These are phyloP conservation scores for Davidsoniella eucalypti DNA, from an alignment of 2,329 filamentous ascomycete genomes.

Conservation along the genomic window DNA sequence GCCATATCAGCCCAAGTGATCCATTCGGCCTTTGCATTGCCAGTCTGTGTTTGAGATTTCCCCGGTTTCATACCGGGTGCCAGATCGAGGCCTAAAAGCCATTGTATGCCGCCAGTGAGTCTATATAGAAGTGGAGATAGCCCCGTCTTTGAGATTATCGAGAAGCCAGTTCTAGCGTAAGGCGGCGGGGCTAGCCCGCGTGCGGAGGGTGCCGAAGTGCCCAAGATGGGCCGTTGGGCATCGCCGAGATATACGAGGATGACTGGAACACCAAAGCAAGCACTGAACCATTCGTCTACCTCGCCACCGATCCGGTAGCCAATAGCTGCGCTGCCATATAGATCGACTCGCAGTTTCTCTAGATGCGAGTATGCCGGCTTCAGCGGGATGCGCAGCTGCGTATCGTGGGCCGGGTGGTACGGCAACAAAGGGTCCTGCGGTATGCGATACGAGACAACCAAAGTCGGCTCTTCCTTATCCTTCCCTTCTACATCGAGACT, in stretches of 20 bases:
- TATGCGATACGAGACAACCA: neutral
- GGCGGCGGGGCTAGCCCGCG: neutral
- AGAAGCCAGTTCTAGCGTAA: neutral
- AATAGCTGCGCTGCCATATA: conserved; percentile 41
- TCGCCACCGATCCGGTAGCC: conserved; percentile 46
- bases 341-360: conserved; percentile 32
- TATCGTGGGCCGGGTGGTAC: conserved; percentile 21
- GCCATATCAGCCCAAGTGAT: conserved; percentile 62
- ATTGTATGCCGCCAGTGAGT: too few relatives aligned
- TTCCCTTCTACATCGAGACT: too few relatives aligned
- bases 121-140: too few relatives aligned
- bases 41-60: neutral
- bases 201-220: conserved; percentile 24
- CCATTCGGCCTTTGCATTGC: conserved; percentile 21
- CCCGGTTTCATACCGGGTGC: neutral
- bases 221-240: conserved; percentile 42
- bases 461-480: neutral
- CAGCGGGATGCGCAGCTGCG: conserved; percentile 38
- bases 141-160: neutral
- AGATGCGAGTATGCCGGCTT: conserved; percentile 31
- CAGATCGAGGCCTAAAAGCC: neutral
- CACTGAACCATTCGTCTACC: conserved; percentile 51
- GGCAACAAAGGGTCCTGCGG: neutral
- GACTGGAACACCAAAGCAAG: conserved; percentile 44
- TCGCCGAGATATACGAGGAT: conserved; percentile 49